These are phyloP conservation scores for Acanthamoeba sp. DNA, from an alignment of 208 protist genomes.

Conservation along the genomic window DNA sequence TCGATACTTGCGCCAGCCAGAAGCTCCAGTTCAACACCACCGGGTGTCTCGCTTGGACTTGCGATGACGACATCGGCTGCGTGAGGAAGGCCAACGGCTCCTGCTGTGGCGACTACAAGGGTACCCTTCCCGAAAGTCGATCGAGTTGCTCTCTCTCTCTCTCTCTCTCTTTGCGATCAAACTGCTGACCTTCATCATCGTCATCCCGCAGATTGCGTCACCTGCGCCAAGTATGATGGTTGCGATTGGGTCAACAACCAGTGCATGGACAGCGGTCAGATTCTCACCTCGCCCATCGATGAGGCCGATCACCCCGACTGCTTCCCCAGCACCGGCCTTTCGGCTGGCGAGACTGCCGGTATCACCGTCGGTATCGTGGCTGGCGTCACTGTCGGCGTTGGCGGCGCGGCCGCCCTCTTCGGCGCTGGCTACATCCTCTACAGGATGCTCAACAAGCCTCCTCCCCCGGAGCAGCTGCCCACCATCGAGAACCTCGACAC, in stretches of 20 bases:
- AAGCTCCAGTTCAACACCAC: background rate
- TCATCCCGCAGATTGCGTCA: background rate
- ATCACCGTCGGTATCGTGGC: slow-evolving; percentile 62
- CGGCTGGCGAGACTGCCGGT: slow-evolving; percentile 44
- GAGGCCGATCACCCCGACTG: slow-evolving; percentile 32
- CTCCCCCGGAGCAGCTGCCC: slow-evolving; percentile 49
- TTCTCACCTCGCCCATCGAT: slow-evolving; percentile 20
- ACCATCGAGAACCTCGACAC: slow-evolving; percentile 66
- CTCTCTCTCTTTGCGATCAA: background rate
- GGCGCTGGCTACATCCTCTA: slow-evolving; percentile 61
- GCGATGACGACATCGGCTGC: slow-evolving; percentile 37
- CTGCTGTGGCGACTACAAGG: slow-evolving; percentile 8
- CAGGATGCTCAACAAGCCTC: slow-evolving; percentile 61
- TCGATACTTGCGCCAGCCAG: slow-evolving; percentile 17
- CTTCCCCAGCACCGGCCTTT: slow-evolving; percentile 4
- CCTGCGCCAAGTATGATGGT: background rate
- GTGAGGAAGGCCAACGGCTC: slow-evolving; percentile 34
- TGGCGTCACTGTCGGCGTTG: slow-evolving; percentile 41
- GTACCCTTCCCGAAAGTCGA: no score
- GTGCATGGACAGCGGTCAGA: slow-evolving; percentile 37
- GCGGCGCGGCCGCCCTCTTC: slow-evolving; percentile 24
- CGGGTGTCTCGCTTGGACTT: background rate
- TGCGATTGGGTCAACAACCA: slow-evolving; percentile 10
- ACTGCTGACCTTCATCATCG: background rate
- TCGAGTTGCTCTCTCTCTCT: background rate